Evolutionary conservation across 305 asterid genomes (phyloP).

Genomic region (Ajuga reptans): DNA sequence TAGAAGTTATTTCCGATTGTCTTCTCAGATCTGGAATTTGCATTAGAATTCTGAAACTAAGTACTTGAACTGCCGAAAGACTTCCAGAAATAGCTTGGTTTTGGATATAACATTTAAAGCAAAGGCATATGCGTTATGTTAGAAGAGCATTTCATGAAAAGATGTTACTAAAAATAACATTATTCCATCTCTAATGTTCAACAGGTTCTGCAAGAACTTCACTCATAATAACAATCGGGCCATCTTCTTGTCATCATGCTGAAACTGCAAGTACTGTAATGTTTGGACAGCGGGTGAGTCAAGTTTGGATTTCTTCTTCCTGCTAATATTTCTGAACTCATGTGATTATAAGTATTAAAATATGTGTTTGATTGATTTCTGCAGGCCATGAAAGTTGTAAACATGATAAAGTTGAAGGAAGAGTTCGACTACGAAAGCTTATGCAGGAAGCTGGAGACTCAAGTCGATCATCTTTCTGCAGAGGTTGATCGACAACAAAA

Average conservation of each 20-base stretch:
- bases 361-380: slow-evolving; percentile 25
- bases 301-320: neutral
- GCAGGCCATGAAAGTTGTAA: slow-evolving; percentile 93
- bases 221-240: slow-evolving; percentile 71
- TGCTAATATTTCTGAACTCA: neutral
- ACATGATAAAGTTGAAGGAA: slow-evolving; percentile 73
- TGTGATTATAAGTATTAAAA: slow-evolving; percentile 9
- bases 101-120: too few relatives aligned
- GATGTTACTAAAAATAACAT: too few relatives aligned
- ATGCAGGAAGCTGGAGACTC: slow-evolving; percentile 74
- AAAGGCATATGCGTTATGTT: too few relatives aligned
- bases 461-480: slow-evolving; percentile 63
- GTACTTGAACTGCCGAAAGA: too few relatives aligned
- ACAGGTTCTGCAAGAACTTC: slow-evolving; percentile 98
- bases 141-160: too few relatives aligned
- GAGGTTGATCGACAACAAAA: slow-evolving; percentile 72
- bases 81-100: too few relatives aligned
- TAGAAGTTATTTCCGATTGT: too few relatives aligned
- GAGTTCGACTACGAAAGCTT: slow-evolving; percentile 87
- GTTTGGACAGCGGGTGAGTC: slow-evolving; percentile 94
- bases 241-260: slow-evolving; percentile 78
- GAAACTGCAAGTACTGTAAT: slow-evolving; percentile 89
- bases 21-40: too few relatives aligned
- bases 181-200: neutral
- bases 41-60: too few relatives aligned